Percentiles rank a stretch among this genome's conserved stretches.
phyloP scores from a whole-genome alignment of 1,284 basidiomycete genomes.

The Xanthoconium separans region DNA sequence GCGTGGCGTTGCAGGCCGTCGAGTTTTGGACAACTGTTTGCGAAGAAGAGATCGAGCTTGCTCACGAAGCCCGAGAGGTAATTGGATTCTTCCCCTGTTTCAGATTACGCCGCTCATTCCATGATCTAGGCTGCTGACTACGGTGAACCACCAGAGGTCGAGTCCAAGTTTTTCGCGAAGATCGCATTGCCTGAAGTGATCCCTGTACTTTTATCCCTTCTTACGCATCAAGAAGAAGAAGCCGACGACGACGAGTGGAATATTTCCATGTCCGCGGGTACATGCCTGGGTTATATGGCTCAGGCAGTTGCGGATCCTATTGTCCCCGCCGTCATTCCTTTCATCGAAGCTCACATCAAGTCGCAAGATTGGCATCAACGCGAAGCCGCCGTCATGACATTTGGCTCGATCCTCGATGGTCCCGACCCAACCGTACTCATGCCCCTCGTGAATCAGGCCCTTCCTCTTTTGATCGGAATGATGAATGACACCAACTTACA shows the following conservation, averaged over 20 bases:
- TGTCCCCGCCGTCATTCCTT: conserved; percentile 92
- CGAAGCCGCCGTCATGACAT: conserved; percentile 98
- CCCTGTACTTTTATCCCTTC: conserved; percentile 86
- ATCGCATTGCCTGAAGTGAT: conserved; percentile 93
- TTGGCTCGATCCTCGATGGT: conserved; percentile 96
- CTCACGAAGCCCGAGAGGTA: conserved; percentile 91
- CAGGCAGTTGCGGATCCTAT: conserved; percentile 90
- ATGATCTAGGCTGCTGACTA: conserved; percentile 77
- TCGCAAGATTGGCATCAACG: conserved; percentile 91
- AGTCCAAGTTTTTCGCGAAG: conserved; percentile 91
- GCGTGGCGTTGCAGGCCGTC: conserved; percentile 93
- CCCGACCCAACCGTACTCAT: conserved; percentile 86
- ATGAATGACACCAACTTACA: conserved; percentile 84
- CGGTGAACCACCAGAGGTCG: conserved; percentile 85
- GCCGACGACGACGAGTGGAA: conserved; percentile 99
- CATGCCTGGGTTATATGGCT: conserved; percentile 87
- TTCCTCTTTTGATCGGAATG: conserved; percentile 95
- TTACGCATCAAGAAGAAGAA: conserved; percentile 95
- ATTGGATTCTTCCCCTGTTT: not conserved
- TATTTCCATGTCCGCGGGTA: conserved; percentile 96
- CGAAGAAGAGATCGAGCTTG: conserved; percentile 94
- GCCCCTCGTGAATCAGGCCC: conserved; percentile 91
- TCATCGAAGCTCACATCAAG: conserved; percentile 97
- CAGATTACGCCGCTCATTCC: conserved; percentile 5
- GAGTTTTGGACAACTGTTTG: conserved; percentile 99